Percentiles rank a stretch among this genome's conserved stretches.
Conservation (phyloP, 1,284 basidiomycete genomes). For the Cryptococcus depauperatus region DNA sequence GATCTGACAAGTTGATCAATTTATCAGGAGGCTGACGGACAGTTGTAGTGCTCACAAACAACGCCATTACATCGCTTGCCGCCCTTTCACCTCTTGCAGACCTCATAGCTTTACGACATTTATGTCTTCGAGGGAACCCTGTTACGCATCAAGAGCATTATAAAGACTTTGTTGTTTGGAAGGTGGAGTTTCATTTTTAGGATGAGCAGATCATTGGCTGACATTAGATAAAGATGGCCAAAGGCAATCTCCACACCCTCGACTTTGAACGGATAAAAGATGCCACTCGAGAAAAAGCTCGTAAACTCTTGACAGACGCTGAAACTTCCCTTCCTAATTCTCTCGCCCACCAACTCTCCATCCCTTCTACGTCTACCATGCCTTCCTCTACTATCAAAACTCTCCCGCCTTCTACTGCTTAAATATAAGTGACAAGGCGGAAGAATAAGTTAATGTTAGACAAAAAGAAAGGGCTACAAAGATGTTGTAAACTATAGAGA, state of each 20-base stretch:
- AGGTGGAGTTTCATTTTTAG: conserved; percentile 50
- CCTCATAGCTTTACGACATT: conserved; percentile 67
- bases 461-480: too few relatives aligned
- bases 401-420: too few relatives aligned
- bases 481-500: too few relatives aligned
- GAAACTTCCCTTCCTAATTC: conserved; percentile 64
- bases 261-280: conserved; percentile 96
- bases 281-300: conserved; percentile 69
- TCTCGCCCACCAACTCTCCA: conserved; percentile 67
- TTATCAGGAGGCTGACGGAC: conserved; percentile 3
- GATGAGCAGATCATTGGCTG: background rate
- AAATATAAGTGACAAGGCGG: too few relatives aligned
- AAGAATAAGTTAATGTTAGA: too few relatives aligned
- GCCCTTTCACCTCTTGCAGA: conserved; percentile 74
- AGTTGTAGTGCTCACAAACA: conserved; percentile 37
- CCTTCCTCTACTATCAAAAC: conserved; percentile 48
- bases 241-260: conserved; percentile 68
- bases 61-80: conserved; percentile 63
- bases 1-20: conserved; percentile 2
- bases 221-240: conserved; percentile 24
- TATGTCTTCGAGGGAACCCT: conserved; percentile 83
- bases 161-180: conserved; percentile 69
- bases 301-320: conserved; percentile 65
- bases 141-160: conserved; percentile 92
- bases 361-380: conserved; percentile 57